A percentile compares a stretch with the other conserved stretches of the same genome.
Evolutionary conservation across 148 eudicot genomes (phyloP).

Genomic region (Arbutus unedo): DNA sequence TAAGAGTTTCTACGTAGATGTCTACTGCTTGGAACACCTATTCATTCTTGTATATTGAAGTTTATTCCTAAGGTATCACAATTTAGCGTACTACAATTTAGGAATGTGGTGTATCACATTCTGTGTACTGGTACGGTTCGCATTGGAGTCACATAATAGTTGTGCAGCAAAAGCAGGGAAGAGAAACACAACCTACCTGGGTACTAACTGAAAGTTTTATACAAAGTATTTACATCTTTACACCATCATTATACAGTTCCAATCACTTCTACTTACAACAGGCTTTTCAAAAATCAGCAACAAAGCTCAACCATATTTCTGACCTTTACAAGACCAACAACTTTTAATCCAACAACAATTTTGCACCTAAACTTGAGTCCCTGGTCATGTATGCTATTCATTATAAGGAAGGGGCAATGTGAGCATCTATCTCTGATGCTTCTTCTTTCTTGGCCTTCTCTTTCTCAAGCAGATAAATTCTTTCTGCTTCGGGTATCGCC

Average conservation of each 20-base stretch:
- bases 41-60: no score
- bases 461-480: constrained; percentile 57
- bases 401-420: constrained; percentile 12
- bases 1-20: no score
- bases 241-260: not conserved
- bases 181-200: no score
- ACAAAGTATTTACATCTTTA: not conserved
- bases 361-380: not conserved
- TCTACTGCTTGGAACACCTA: no score
- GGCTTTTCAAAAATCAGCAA: not conserved
- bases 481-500: constrained; percentile 75
- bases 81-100: no score
- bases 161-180: no score
- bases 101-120: no score
- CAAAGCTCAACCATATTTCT: not conserved
- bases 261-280: not conserved
- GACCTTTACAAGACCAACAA: not conserved
- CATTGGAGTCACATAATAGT: no score
- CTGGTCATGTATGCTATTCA: not conserved
- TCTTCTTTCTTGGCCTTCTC: constrained; percentile 60
- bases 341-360: not conserved
- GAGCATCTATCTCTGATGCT: constrained; percentile 20
- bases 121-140: no score
- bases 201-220: no score
- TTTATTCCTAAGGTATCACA: no score